Base-by-base conservation (phyloP, 306 rosid genomes). In the Citrullus mucosospermus region DNA sequence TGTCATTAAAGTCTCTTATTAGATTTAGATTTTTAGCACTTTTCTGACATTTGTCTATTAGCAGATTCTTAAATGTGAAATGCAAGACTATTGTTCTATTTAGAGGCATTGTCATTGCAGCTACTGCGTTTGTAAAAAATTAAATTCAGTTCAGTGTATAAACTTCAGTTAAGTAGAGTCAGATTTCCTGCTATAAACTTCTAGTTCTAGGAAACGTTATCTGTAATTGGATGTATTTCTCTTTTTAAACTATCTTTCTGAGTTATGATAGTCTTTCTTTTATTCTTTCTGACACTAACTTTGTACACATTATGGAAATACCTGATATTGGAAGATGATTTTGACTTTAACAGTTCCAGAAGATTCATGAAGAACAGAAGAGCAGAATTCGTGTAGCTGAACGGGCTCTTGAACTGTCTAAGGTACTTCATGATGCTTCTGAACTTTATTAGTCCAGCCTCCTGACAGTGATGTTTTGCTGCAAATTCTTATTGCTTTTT, bases 361-460 rank as follows among this genome's bases (percentile, higher is more conserved):
- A 86, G 91, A 80, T 77, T 81, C 88, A 88, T 34, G 89, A 87
- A 78, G 97, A 88, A 48, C 99, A 96, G 77, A 92, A 86, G 86
- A 76, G 66, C 57, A 87, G 79, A 80, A 88, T 96, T 75, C 90
- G 83, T 50, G 89, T 85, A 74, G 87, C 86, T 13, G 98, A 96
- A 75, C 98, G 91, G 9, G 97, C 97, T 80, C 96, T 92, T 78
- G 91, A 89, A 84, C 87, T 90, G 82, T 89, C 97, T n/a, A 94
- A 96, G 99, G 99, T 92, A 90, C 83, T 82, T 82, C 76, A 69
- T 59, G 7, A 57, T 76, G 67, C 8, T 12, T 76, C 44, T 78
- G 11, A 34, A 76, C 55, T 66, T 69, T 76, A 36, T 38, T 57
- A 38, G 39, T 30, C 20, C 50, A 25, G 60, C 50, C 59, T 6